Percentiles rank a stretch among this genome's conserved stretches.
Conservation (phyloP, 805 yeast genomes). For the Starmerella potacharoeniae region DNA sequence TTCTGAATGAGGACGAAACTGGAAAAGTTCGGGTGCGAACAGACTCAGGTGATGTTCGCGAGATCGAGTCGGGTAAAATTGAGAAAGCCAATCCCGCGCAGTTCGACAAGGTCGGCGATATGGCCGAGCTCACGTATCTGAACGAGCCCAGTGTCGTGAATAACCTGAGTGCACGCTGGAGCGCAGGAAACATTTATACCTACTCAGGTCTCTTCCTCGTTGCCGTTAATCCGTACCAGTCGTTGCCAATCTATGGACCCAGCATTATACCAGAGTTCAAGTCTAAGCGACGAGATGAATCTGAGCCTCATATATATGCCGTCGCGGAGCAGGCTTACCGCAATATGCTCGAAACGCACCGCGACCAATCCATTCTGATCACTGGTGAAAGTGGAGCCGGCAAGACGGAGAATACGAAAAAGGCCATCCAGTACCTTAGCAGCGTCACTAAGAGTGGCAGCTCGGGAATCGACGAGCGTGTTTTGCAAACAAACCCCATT, state of each 20-base stretch:
- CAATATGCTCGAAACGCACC: slow-evolving; percentile 52
- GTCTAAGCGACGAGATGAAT: slow-evolving; percentile 34
- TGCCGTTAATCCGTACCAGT: slow-evolving; percentile 84
- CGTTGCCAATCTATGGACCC: slow-evolving; percentile 56
- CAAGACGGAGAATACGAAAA: slow-evolving; percentile 93
- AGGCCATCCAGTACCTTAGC: slow-evolving; percentile 82
- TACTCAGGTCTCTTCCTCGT: slow-evolving; percentile 92
- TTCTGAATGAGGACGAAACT: slow-evolving; percentile 29
- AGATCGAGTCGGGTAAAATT: slow-evolving; percentile 28
- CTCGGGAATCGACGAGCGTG: slow-evolving; percentile 58
- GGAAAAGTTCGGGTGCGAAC: slow-evolving; percentile 29
- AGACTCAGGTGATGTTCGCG: slow-evolving; percentile 31
- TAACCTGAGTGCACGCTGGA: slow-evolving; percentile 67
- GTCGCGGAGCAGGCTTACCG: slow-evolving; percentile 78
- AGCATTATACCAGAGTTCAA: slow-evolving; percentile 49
- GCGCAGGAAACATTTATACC: slow-evolving; percentile 73
- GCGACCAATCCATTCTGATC: slow-evolving; percentile 85
- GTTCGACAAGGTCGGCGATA: slow-evolving; percentile 82
- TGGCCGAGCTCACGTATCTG: slow-evolving; percentile 88
- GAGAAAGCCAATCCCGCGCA: slow-evolving; percentile 77
- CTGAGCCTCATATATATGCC: slow-evolving; percentile 83
- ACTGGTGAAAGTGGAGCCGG: slow-evolving; percentile 99
- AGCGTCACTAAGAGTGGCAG: slow-evolving; percentile 39
- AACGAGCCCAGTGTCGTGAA: slow-evolving; percentile 94
- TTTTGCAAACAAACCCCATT: slow-evolving; percentile 88